Evolutionary conservation across 768 basidiomycete species (phyloP).

Genomic region (Cyclocybe aegerita): DNA sequence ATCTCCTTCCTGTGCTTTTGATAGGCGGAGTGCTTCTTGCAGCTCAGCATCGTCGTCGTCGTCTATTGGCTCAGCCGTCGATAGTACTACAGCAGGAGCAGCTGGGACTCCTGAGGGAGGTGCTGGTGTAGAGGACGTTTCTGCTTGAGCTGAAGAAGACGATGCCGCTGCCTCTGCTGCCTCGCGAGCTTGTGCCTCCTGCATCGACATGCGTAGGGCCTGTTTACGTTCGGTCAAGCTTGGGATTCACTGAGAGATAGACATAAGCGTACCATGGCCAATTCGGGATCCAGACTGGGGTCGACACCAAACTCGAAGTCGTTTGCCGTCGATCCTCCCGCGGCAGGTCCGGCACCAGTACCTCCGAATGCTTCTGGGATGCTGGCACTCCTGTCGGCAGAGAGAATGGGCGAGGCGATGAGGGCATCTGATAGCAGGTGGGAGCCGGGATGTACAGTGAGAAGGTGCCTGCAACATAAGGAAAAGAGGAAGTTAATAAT

Average conservation of each 20-base stretch:
- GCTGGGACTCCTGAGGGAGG: conserved; percentile 40
- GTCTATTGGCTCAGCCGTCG: conserved; percentile 42
- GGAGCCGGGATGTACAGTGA: conserved; percentile 75
- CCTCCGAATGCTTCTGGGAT: conserved; percentile 64
- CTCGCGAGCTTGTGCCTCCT: conserved; percentile 86
- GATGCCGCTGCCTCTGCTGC: conserved; percentile 48
- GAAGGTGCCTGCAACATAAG: conserved; percentile 61
- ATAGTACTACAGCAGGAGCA: conserved; percentile 22
- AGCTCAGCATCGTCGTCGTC: conserved; percentile 80
- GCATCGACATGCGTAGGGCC: conserved; percentile 97
- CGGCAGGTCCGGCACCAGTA: conserved; percentile 41
- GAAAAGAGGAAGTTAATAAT: neutral
- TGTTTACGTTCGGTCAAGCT: conserved; percentile 25
- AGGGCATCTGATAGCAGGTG: conserved; percentile 83
- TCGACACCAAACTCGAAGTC: conserved; percentile 91
- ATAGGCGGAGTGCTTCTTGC: conserved; percentile 75
- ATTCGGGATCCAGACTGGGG: conserved; percentile 92
- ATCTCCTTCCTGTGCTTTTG: conserved; percentile 61
- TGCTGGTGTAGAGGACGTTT: conserved; percentile 20
- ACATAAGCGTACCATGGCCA: conserved; percentile 77
- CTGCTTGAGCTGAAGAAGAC: conserved; percentile 30
- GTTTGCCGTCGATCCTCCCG: conserved; percentile 43
- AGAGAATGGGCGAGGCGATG: conserved; percentile 77
- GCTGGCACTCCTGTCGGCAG: conserved; percentile 68
- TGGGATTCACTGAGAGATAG: neutral